Evolutionary conservation across 2,329 filamentous ascomycete genomes (phyloP).

Genomic region (Phyllosticta capitalensis): DNA sequence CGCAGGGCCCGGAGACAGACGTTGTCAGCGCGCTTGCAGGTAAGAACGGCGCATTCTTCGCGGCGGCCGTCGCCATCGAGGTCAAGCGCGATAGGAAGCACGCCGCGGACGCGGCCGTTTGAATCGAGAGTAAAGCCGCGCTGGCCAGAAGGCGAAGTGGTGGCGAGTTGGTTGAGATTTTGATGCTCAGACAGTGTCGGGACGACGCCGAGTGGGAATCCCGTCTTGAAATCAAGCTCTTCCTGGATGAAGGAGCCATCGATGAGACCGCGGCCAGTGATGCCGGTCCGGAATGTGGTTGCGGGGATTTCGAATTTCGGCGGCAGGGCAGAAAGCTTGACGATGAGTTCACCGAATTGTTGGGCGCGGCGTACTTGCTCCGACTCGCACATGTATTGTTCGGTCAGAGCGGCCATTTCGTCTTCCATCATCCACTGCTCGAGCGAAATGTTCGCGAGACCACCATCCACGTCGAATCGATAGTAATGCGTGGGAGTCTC

Average conservation of each 20-base stretch:
- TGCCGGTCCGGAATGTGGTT: constrained; percentile 24
- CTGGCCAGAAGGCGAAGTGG: constrained; percentile 22
- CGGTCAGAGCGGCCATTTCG: constrained; percentile 30
- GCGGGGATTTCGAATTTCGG: constrained; percentile 27
- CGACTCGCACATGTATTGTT: constrained; percentile 30
- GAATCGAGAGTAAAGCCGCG: constrained; percentile 22
- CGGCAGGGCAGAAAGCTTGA: constrained; percentile 27
- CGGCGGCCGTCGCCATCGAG: constrained; percentile 26
- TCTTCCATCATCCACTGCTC: constrained; percentile 35
- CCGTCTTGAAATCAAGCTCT: constrained; percentile 31
- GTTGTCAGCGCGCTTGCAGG: constrained; percentile 23
- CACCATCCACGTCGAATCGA: constrained; percentile 32
- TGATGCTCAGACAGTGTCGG: constrained; percentile 18
- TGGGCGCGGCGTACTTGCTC: constrained; percentile 22
- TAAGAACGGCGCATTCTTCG: constrained; percentile 27
- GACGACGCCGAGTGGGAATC: constrained; percentile 20
- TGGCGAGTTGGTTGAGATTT: constrained; percentile 18
- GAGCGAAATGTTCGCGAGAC: constrained; percentile 27
- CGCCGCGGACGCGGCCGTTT: constrained; percentile 18
- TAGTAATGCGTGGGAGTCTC: constrained; percentile 27
- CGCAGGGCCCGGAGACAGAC: constrained; percentile 27
- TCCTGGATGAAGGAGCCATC: constrained; percentile 23
- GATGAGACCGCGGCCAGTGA: constrained; percentile 21
- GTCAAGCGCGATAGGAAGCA: constrained; percentile 27
- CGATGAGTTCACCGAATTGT: constrained; percentile 26